These are phyloP conservation scores for Austroboletus eburneus DNA, from an alignment of 768 basidiomycete genomes.

Conservation along the genomic window DNA sequence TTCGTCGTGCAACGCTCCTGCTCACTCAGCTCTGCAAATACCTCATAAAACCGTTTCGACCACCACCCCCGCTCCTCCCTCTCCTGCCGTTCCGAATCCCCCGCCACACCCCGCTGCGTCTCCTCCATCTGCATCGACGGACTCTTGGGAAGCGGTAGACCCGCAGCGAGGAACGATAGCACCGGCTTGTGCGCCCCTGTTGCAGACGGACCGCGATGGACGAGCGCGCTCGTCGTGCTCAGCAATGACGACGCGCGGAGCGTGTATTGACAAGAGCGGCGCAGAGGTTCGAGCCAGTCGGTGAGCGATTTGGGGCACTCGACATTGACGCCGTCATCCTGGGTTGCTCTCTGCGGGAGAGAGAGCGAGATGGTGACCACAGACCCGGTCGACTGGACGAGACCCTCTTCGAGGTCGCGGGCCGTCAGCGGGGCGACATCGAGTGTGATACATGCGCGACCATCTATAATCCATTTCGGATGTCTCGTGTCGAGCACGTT, in stretches of 20 bases:
- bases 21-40: slow-evolving; percentile 50
- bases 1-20: no score
- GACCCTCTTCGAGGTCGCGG: slow-evolving; percentile 37
- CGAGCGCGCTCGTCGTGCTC: slow-evolving; percentile 22
- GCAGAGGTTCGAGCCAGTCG: slow-evolving; percentile 50
- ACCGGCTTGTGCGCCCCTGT: slow-evolving; percentile 33
- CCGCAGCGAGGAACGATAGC: slow-evolving; percentile 39
- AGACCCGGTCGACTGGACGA: slow-evolving; percentile 30
- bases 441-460: slow-evolving; percentile 36
- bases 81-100: slow-evolving; percentile 40
- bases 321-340: neutral
- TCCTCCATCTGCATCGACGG: slow-evolving; percentile 58
- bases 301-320: slow-evolving; percentile 1
- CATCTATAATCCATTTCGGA: slow-evolving; percentile 14
- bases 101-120: slow-evolving; percentile 25
- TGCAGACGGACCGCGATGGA: slow-evolving; percentile 25
- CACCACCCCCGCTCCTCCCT: slow-evolving; percentile 74
- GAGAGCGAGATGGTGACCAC: slow-evolving; percentile 36
- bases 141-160: slow-evolving; percentile 64
- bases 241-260: slow-evolving; percentile 37
- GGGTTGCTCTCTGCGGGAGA: slow-evolving; percentile 12
- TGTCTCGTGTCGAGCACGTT: neutral
- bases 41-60: slow-evolving; percentile 61
- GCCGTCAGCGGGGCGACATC: slow-evolving; percentile 48
- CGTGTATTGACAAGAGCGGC: slow-evolving; percentile 48